A percentile compares a stretch with the other conserved stretches of the same genome.
These are phyloP conservation scores for Termitomyces sp. DNA, from an alignment of 768 basidiomycete genomes.

Conservation along the genomic window DNA sequence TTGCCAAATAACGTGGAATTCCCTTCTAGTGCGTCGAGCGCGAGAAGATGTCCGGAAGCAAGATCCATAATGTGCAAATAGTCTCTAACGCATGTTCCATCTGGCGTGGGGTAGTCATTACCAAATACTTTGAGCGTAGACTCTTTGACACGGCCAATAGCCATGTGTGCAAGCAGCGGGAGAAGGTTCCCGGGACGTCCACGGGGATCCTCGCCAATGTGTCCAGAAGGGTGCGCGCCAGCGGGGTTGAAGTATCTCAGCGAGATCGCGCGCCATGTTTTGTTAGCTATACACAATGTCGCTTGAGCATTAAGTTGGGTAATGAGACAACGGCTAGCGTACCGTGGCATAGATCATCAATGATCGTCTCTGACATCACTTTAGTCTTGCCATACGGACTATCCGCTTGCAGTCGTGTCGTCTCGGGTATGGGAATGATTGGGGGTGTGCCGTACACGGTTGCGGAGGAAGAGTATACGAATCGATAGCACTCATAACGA, in stretches of 20 bases:
- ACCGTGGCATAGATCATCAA: conserved; percentile 85
- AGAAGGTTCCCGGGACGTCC: conserved; percentile 94
- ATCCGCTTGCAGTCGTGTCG: conserved; percentile 80
- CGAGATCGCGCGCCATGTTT: conserved; percentile 76
- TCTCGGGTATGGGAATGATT: conserved; percentile 89
- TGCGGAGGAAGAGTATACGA: conserved; percentile 97
- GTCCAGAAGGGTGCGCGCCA: conserved; percentile 95
- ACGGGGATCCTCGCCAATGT: conserved; percentile 94
- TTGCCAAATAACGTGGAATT: conserved; percentile 57
- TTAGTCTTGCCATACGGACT: conserved; percentile 97
- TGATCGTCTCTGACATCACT: conserved; percentile 85
- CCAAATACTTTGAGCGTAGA: conserved; percentile 81
- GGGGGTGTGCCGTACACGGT: conserved; percentile 97
- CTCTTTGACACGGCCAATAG: conserved; percentile 79
- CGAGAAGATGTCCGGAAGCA: conserved; percentile 89
- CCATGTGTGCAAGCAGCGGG: conserved; percentile 92
- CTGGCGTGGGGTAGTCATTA: conserved; percentile 93
- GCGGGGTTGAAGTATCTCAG: conserved; percentile 99
- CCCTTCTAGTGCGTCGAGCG: conserved; percentile 74
- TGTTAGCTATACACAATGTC: conserved; percentile 47
- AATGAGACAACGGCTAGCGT: conserved; percentile 20
- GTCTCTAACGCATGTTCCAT: conserved; percentile 98
- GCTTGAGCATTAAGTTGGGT: not conserved
- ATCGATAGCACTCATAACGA: conserved; percentile 74
- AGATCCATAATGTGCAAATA: conserved; percentile 93